Evolutionary conservation across 352 stramenopile genomes (phyloP), one percentile per base, ranked within the genome.

Genomic region (Globisporangium nodosum): DNA sequence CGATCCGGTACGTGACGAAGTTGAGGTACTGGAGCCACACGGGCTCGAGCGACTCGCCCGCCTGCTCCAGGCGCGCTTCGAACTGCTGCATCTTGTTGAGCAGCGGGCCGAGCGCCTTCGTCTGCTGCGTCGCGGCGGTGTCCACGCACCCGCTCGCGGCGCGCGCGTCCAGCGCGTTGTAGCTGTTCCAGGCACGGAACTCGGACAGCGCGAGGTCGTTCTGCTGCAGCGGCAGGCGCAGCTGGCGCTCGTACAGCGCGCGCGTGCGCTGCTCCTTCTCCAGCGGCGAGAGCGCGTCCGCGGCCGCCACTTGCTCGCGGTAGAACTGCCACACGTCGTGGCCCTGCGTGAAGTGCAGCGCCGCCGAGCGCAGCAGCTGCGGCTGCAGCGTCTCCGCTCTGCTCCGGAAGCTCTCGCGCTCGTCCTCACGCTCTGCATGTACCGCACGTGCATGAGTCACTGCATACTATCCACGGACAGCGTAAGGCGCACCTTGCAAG

Each of bases 161-260:
- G 54, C 74, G 63, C 4, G 61, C 30, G 15, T 65, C 61, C 1
- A 82, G 57, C 3, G 66, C 71, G 49, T 89, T 88, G 74, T 91
- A 88, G 40, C 65, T 51, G 60, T 81, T 71, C 81, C 81, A 91
- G 5, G 78, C 76, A 24, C 81, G 77, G 42, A 87, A 89, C 52
- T 91, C 81, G 18, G 81, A 89, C 79, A 91, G 78, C 24, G 67
- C 71, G 1, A 88, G 54, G 58, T 91, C 81, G 56, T 91, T 91
- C 46, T 88, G 73, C 62, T 87, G 69, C 60, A 91, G 52, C 27
- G 81, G 79, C 15, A 88, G 52, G 42, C 66, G 52, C 72, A 91
- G 76, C 53, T 91, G 81, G 5, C 54, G 65, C n/a, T 30, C 58
- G 58, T 75, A 91, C 0, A 91, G 52, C 16, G 68, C 63, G 20